These are phyloP conservation scores for Epichloe bromicola DNA, from an alignment of 2,329 filamentous ascomycete genomes.

Conservation along the genomic window DNA sequence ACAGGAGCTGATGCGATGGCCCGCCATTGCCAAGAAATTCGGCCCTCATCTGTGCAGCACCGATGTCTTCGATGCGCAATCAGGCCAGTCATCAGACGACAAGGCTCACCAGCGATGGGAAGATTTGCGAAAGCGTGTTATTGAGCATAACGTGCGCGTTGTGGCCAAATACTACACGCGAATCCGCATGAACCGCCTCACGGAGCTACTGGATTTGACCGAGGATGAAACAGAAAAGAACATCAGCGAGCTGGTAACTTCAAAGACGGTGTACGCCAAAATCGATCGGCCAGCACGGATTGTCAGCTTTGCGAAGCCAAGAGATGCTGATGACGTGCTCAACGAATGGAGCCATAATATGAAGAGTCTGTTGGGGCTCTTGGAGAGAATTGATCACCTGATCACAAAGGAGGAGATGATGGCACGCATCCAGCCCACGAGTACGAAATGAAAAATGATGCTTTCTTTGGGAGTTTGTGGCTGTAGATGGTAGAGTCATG, in stretches of 20 bases:
- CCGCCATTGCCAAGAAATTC: conserved; percentile 78
- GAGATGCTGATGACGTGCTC: conserved; percentile 87
- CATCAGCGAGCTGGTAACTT: conserved; percentile 91
- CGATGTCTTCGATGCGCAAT: conserved; percentile 70
- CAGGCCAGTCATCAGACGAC: conserved; percentile 54
- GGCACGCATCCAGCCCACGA: conserved; percentile 74
- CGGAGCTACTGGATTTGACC: conserved; percentile 77
- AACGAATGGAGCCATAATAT: conserved; percentile 99
- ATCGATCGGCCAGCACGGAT: conserved; percentile 89
- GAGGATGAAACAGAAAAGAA: conserved; percentile 98
- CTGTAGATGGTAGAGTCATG: background rate
- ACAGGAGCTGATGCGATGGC: conserved; percentile 96
- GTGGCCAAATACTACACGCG: conserved; percentile 98
- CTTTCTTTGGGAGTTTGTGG: background rate
- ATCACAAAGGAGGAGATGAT: conserved; percentile 99
- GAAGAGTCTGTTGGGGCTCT: conserved; percentile 74
- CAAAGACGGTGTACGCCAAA: conserved; percentile 95
- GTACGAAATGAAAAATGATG: conserved; percentile 20
- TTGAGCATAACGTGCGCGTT: conserved; percentile 97
- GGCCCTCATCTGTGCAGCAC: conserved; percentile 77
- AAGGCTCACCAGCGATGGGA: conserved; percentile 83
- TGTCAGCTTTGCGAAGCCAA: conserved; percentile 87
- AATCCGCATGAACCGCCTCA: conserved; percentile 83
- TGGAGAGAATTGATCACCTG: conserved; percentile 90
- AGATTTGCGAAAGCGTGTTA: conserved; percentile 92